A percentile compares a stretch with the other conserved stretches of the same genome.
Conservation (phyloP, 495 filamentous ascomycete species). For the Gamarada debralockiae region DNA sequence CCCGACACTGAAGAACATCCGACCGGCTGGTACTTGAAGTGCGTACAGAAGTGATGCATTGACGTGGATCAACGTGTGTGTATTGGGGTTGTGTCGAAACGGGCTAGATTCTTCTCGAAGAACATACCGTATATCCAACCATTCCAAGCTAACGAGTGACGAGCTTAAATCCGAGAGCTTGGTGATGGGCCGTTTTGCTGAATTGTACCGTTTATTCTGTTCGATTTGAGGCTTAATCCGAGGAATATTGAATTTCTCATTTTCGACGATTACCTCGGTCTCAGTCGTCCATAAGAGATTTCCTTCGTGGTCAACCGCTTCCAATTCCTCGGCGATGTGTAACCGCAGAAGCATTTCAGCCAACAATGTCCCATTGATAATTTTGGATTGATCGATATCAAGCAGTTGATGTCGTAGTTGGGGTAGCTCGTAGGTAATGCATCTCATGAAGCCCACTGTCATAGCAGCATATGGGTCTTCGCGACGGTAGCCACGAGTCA, state of each 20-base stretch:
- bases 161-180: too few relatives aligned
- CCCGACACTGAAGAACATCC: too few relatives aligned
- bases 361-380: background rate
- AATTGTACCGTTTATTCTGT: conserved; percentile 9
- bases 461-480: conserved; percentile 16
- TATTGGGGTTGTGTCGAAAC: too few relatives aligned
- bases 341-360: background rate
- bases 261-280: background rate
- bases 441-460: conserved; percentile 13
- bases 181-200: too few relatives aligned
- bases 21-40: too few relatives aligned
- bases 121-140: too few relatives aligned
- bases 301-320: background rate
- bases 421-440: background rate
- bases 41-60: too few relatives aligned
- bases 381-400: background rate
- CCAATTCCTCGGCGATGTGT: too few relatives aligned
- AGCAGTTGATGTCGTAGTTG: background rate
- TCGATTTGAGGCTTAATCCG: background rate
- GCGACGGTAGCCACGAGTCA: conserved; percentile 1
- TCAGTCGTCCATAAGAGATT: conserved; percentile 6
- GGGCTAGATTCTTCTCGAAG: too few relatives aligned
- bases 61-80: too few relatives aligned
- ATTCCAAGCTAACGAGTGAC: too few relatives aligned
- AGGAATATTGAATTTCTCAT: background rate